Evolutionary conservation across 148 eudicot genomes (phyloP).

Genomic region (Silene uniflora): DNA sequence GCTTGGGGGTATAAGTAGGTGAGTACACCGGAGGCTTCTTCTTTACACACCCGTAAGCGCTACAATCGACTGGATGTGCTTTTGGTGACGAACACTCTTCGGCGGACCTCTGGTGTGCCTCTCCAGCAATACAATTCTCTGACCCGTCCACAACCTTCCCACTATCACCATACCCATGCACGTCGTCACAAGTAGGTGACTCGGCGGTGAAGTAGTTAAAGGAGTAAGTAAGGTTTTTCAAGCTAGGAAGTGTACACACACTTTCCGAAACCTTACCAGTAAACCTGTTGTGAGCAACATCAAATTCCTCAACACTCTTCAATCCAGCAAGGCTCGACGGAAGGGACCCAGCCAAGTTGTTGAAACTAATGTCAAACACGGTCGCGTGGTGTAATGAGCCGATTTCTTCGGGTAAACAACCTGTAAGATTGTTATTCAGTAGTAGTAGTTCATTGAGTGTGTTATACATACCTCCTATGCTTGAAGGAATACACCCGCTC

Average conservation of each 20-base stretch:
- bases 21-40: constrained; percentile 8
- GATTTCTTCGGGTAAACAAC: constrained; percentile 66
- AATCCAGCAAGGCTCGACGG: constrained; percentile 37
- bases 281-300: constrained; percentile 66
- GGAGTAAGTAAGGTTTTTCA: constrained; percentile 71
- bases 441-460: constrained; percentile 68
- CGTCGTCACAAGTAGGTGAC: constrained; percentile 47
- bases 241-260: constrained; percentile 49
- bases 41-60: constrained; percentile 33
- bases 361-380: constrained; percentile 87
- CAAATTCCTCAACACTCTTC: constrained; percentile 60
- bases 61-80: constrained; percentile 59
- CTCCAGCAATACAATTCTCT: constrained; percentile 57
- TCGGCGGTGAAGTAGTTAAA: constrained; percentile 67
- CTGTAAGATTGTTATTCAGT: constrained; percentile 62
- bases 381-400: constrained; percentile 52
- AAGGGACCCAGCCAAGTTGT: constrained; percentile 55
- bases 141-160: constrained; percentile 38
- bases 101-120: constrained; percentile 39
- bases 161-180: not conserved
- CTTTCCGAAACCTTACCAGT: constrained; percentile 57
- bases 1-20: not conserved
- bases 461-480: constrained; percentile 73
- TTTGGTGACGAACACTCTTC: constrained; percentile 48
- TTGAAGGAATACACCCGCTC: constrained; percentile 76